Evolutionary conservation across 805 yeast genomes (phyloP), one percentile per base, ranked within the genome.

Genomic region (Starmerella floris): DNA sequence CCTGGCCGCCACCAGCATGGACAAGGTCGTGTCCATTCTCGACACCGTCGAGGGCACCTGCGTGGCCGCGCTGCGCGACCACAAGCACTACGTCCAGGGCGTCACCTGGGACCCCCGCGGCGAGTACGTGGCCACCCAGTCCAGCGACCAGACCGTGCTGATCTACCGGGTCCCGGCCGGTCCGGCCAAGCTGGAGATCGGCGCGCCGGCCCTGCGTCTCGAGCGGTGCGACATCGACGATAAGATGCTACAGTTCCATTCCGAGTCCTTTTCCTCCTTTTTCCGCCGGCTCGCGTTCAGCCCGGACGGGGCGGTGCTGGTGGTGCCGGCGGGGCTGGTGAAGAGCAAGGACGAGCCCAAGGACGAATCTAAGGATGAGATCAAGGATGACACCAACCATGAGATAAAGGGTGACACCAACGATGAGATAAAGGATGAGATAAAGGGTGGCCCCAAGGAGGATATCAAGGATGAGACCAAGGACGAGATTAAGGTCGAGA

Each of bases 51-150:
- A 68, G 2, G 91, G 88, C 0, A 63, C 65, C 25, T 71, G 76
- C 51, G 64, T 79, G 0, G 59, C 66, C 23, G 79, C 75, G 51
- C 66, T 78, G 46, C 73, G 74, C 5, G 83, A 81, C 44, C 97
- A 91, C 60, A 66, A 67, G 37, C 95, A 87, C 59, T 88, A 83
- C 53, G 93, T 91, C 2, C 99, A 91, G 61, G 99, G 99, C 2
- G 88, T 91, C 4, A 68, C 80, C 0, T 91, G 97, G 97, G 98
- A 91, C 58, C 98, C 98, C 6, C 57, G 66, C 41, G 76, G 79
- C 49, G 74, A 79, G 58, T 83, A 61, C 51, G 60, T 91, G 4
- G 83, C 87, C 1, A 80, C 95, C 5, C 95, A 87, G 59, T 76
- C 91, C 22, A 93, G 95, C 11, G 98, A 91, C 62, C 64, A 95